phyloP scores from a whole-genome alignment of 192 early-diverging fungal species.

The Funneliformis geosporum region DNA sequence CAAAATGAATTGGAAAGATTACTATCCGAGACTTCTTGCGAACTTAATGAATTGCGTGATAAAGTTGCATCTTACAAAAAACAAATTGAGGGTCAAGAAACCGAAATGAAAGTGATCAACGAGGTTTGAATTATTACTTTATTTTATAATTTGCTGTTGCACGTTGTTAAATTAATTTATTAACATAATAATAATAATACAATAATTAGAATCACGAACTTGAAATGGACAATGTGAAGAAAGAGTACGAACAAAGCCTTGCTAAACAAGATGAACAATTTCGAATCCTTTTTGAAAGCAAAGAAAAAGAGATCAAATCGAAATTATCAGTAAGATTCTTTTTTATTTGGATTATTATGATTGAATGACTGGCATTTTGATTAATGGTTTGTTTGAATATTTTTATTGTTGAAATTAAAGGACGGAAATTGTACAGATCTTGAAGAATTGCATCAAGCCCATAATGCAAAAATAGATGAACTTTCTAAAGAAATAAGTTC shows the following conservation, averaged over 20 bases:
- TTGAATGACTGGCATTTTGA: too few species aligned
- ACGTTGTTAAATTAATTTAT: too few species aligned
- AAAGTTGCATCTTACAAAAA: slow-evolving; percentile 9
- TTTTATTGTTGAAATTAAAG: too few species aligned
- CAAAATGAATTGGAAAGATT: slow-evolving; percentile 12
- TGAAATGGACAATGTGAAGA: slow-evolving; percentile 18
- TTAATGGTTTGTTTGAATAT: too few species aligned
- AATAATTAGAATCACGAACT: slow-evolving; percentile 11
- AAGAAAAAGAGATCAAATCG: slow-evolving; percentile 34
- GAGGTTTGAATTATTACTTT: not conserved
- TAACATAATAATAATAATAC: too few species aligned
- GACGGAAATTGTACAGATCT: not conserved
- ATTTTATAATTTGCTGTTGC: not conserved
- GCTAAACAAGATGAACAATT: slow-evolving; percentile 27
- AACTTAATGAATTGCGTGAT: not conserved
- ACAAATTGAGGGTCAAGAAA: not conserved
- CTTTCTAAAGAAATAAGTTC: slow-evolving; percentile 30
- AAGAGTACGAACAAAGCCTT: slow-evolving; percentile 10
- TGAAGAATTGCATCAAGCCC: slow-evolving; percentile 29
- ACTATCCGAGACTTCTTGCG: not conserved
- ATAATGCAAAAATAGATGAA: slow-evolving; percentile 31
- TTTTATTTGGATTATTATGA: too few species aligned
- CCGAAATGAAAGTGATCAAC: too few species aligned
- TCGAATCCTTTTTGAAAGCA: slow-evolving; percentile 24
- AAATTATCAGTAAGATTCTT: not conserved